A percentile compares a stretch with the other conserved stretches of the same genome.
These are phyloP conservation scores for Fusarium globosum DNA, from an alignment of 2,329 filamentous ascomycete genomes.

Conservation along the genomic window DNA sequence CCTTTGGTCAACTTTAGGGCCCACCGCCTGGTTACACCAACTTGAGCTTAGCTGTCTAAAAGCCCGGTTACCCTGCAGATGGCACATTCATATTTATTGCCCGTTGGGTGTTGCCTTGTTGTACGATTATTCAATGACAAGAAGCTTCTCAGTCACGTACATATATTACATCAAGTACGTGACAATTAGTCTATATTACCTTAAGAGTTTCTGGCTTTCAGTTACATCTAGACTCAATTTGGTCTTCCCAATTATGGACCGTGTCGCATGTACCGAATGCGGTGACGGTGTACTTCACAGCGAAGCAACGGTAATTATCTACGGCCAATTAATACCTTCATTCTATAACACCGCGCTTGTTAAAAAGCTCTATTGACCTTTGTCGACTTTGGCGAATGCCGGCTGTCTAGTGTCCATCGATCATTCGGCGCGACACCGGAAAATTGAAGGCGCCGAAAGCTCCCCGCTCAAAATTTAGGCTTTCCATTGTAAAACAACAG, in stretches of 20 bases:
- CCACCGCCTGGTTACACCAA: rapidly evolving
- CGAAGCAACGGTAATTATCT: neutral
- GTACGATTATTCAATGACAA: rapidly evolving
- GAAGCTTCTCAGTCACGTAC: rapidly evolving
- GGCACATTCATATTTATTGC: neutral
- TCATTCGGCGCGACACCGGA: neutral
- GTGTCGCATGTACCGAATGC: rapidly evolving
- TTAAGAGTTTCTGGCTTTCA: rapidly evolving
- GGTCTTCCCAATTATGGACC: rapidly evolving
- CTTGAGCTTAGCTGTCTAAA: rapidly evolving
- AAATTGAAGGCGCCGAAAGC: no score
- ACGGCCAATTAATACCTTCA: no score
- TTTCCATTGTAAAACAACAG: neutral
- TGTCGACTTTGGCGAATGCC: neutral
- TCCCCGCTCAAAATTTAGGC: no score
- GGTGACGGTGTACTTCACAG: no score
- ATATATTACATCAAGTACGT: rapidly evolving
- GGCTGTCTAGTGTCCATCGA: rapidly evolving
- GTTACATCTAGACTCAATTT: rapidly evolving
- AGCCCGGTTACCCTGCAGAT: neutral
- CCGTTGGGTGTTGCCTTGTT: neutral
- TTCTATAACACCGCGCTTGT: no score
- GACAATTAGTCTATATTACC: rapidly evolving
- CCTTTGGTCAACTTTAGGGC: no score
- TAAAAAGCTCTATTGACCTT: no score